Evolutionary conservation across 2,329 filamentous ascomycete species (phyloP).

Genomic region (Scytalidium sp.): DNA sequence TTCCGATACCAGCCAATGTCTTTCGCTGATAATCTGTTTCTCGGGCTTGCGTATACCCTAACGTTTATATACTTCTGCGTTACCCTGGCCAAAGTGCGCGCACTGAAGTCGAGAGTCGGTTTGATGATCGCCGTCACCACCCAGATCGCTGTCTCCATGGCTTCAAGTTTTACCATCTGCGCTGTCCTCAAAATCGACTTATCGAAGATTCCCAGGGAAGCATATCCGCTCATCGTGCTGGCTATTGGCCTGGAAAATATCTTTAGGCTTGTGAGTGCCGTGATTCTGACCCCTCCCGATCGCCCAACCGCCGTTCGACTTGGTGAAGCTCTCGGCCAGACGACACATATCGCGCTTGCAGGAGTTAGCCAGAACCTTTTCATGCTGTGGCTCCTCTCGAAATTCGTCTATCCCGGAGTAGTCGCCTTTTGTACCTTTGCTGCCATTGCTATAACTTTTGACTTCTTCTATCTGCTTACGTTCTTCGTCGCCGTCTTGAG

Average conservation of each 20-base stretch:
- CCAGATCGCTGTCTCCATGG: constrained; percentile 69
- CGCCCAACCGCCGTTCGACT: constrained; percentile 67
- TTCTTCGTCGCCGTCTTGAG: constrained; percentile 79
- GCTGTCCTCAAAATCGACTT: constrained; percentile 73
- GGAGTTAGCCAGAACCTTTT: constrained; percentile 67
- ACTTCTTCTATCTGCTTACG: constrained; percentile 75
- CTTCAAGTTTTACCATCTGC: constrained; percentile 78
- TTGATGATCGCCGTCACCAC: constrained; percentile 67
- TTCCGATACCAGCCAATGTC: constrained; percentile 78
- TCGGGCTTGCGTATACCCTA: constrained; percentile 63
- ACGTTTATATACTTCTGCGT: constrained; percentile 63
- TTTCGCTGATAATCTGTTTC: constrained; percentile 57
- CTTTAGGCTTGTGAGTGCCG: constrained; percentile 73
- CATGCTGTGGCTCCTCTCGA: constrained; percentile 64
- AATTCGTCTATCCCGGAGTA: constrained; percentile 65
- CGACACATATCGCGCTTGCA: constrained; percentile 65
- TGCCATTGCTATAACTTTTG: constrained; percentile 70
- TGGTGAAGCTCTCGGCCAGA: constrained; percentile 70
- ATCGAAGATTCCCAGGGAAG: constrained; percentile 69
- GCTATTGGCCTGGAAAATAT: constrained; percentile 78
- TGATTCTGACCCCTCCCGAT: constrained; percentile 68
- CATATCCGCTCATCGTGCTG: constrained; percentile 74
- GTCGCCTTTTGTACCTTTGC: constrained; percentile 75
- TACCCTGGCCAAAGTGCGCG: constrained; percentile 66
- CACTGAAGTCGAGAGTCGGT: constrained; percentile 73